A percentile compares a stretch with the other conserved stretches of the same genome.
Evolutionary conservation across 805 yeast species (phyloP).

Genomic region (Monosporozyma solicola): DNA sequence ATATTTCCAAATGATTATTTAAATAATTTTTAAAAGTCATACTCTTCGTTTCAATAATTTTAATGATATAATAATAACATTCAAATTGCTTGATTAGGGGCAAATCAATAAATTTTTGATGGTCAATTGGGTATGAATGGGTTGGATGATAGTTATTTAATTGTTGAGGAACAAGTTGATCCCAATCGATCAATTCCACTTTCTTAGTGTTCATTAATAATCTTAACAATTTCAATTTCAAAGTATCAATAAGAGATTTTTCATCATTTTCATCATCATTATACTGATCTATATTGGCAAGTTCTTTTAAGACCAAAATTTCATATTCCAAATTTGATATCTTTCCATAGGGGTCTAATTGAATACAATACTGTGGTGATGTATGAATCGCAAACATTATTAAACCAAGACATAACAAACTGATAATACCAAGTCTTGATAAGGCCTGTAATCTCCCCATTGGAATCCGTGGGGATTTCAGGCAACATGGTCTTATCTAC

Average conservation of each 20-base stretch:
- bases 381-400: conserved; percentile 26
- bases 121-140: neutral
- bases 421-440: conserved; percentile 25
- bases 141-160: conserved; percentile 3
- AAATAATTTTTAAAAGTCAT: conserved; percentile 24
- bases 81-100: conserved; percentile 20
- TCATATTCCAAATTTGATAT: conserved; percentile 28
- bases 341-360: conserved; percentile 22
- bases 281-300: neutral
- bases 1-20: conserved; percentile 20
- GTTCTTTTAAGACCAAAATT: conserved; percentile 11
- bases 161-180: conserved; percentile 17
- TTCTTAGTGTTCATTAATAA: conserved; percentile 20
- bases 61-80: conserved; percentile 19
- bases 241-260: conserved; percentile 8
- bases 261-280: conserved; percentile 3
- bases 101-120: conserved; percentile 7
- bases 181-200: conserved; percentile 20
- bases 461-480: conserved; percentile 2
- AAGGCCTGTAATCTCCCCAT: conserved; percentile 6
- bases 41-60: conserved; percentile 24
- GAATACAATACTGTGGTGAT: conserved; percentile 3
- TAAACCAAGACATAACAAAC: conserved; percentile 28
- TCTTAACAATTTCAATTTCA: conserved; percentile 16
- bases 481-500: conserved; percentile 11